Percentiles rank a stretch among this genome's conserved stretches.
These are phyloP conservation scores for Amoeboradix gromovi DNA, from an alignment of 371 early-diverging fungal species.

Conservation along the genomic window DNA sequence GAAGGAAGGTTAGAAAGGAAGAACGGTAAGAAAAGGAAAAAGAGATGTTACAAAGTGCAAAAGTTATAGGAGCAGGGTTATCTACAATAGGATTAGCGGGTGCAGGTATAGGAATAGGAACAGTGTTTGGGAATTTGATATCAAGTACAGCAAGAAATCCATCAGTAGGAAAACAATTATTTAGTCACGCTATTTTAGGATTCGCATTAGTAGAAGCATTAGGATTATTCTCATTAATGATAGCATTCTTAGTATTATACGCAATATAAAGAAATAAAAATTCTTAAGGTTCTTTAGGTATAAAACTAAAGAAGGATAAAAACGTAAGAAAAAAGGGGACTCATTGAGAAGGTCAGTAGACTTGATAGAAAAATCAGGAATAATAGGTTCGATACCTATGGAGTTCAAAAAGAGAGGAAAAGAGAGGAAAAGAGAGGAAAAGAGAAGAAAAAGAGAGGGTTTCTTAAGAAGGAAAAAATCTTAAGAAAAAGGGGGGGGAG, in stretches of 20 bases:
- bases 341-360: too few species aligned
- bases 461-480: not conserved
- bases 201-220: not conserved
- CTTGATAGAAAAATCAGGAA: not conserved
- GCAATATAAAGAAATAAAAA: not conserved
- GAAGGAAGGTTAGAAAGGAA: too few species aligned
- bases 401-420: not conserved
- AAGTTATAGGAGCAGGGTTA: not conserved
- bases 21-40: not conserved
- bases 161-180: constrained; percentile 17
- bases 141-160: constrained; percentile 12
- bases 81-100: not conserved
- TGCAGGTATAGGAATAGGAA: not conserved
- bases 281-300: not conserved
- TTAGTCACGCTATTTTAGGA: constrained; percentile 6
- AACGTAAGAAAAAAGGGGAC: not conserved
- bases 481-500: not conserved
- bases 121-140: constrained; percentile 3
- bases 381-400: not conserved
- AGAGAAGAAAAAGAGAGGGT: not conserved
- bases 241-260: not conserved
- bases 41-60: not conserved
- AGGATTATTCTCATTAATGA: not conserved
- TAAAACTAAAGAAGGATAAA: not conserved
- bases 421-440: not conserved